Evolutionary conservation across 495 filamentous ascomycete genomes (phyloP), one percentile per base, ranked within the genome.

Genomic region (Xylaria bambusicola): DNA sequence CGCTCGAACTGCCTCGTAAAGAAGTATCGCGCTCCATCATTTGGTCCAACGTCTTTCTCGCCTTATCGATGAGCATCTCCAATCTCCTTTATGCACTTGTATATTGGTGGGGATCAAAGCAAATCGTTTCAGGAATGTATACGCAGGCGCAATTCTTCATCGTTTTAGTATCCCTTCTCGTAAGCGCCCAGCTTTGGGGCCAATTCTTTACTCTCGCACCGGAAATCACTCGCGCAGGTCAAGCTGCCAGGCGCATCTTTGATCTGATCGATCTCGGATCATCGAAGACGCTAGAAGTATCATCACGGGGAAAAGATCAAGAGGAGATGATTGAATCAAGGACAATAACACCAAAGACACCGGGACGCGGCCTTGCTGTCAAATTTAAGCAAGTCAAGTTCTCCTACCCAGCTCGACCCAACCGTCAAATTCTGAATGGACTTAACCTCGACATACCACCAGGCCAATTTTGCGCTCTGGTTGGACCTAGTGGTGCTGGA

Each of bases 161-260:
- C 56, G 83, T 88, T 2, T 68, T 87, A 12, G 77, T 84, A 0
- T 82, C 85, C 0, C 77, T 88, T 35, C 76, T 90, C 12, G 80
- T 83, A 17, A 84, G 80, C 33, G 85, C 85, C 0, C 86, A 88
- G 65, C 80, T 80, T 2, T 85, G 82, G 56, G 83, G 84, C 0
- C 85, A 88, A 63, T 82, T 88, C 75, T 88, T 88, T 62, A 80
- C 80, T 5, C 74, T 88, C 1, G 84, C 84, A 0, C 84, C 85
- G 0, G 84, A 87, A 52, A 70, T 89, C 12, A 84, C 84, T 10
- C 81, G 79, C 41, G 84, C 86, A 3, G 69, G 64, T 35, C 63
- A 75, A 10, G 77, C 84, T 6, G 79, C 77, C 44, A 74, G 73
- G 15, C 65, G 75, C 45, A 74, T 83, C 33, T 69, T 81, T 38